Evolutionary conservation across 805 yeast species (phyloP), one percentile per base, ranked within the genome.

Genomic region (Cyberlindnera petersonii): DNA sequence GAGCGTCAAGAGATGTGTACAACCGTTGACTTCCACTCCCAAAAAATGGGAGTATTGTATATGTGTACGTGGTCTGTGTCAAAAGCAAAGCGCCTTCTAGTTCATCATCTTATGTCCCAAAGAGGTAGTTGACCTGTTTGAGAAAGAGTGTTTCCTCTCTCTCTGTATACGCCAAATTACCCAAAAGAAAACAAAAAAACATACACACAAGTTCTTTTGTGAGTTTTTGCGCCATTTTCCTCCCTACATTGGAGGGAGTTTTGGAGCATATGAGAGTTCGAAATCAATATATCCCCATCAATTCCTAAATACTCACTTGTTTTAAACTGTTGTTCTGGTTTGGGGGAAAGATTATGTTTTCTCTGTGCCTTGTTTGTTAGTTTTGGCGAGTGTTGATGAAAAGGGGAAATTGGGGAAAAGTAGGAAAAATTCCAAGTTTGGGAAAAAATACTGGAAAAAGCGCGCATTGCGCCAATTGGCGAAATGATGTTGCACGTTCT

Each of bases 71-170:
- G 15, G 27, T 24, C 27, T 9, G 27, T 24, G 27, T 24, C 14
- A 11, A n/a, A n/a, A n/a, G n/a, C n/a, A n/a, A n/a, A n/a, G n/a
- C n/a, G n/a, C n/a, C n/a, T n/a, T n/a, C n/a, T n/a, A n/a, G n/a
- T n/a, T n/a, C n/a, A n/a, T n/a, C n/a, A n/a, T n/a, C n/a, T n/a
- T n/a, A n/a, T 30, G 28, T 49, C 53, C 53, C 53, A 47, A 49
- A 45, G 48, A 42, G 50, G 53, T 42, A 47, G 45, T 43, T 43
- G 45, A 15, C 53, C 50, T 38, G 24, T 43, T 49, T 43, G 39
- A 48, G 44, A 29, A 31, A 26, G 23, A n/a, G n/a, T n/a, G n/a
- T n/a, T n/a, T n/a, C n/a, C n/a, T n/a, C n/a, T n/a, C n/a, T n/a
- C n/a, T n/a, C n/a, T n/a, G n/a, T n/a, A n/a, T n/a, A n/a, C 37